Evolutionary conservation across 805 yeast species (phyloP), one percentile per base, ranked within the genome.

Genomic region (Trichomonascus vanleenenianus): DNA sequence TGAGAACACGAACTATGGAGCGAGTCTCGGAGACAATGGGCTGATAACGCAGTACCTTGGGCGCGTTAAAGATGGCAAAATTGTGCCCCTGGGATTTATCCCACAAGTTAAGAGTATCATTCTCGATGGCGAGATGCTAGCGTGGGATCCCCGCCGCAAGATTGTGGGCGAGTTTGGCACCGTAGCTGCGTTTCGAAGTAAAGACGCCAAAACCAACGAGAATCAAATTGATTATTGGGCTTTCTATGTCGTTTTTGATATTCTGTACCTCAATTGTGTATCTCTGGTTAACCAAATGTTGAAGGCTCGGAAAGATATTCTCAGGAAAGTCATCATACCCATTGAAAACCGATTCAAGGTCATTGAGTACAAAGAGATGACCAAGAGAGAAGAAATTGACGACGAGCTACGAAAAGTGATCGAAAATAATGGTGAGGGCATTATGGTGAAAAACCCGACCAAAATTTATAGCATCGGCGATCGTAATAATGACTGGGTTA

Each of bases 121-220:
- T 4, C 57, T 91, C 3, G 98, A 91, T 64, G 97, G 97, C 0
- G 98, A 91, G 62, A 85, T 91, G 91, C 80, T 91, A 1, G 86
- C 94, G 0, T 88, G 78, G 73, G 96, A 89, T 62, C 76, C 77
- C 0, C 47, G 46, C 1, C 44, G 67, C 62, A 39, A 64, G 70
- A 46, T 57, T 1, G 70, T 86, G 3, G 65, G 88, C 18, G 95
- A 96, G 0, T 86, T 86, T 66, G 94, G 95, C 0, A 74, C 84
- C 1, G 73, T 93, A 25, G 58, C 39, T 44, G 34, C 18, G 43
- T 38, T 30, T 15, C 33, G 16, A 7, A 30, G 22, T 7, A 9
- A 35, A 42, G 8, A 22, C 8, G 27, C 8, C 27, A 22, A 22
- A 5, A 8, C 7, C 27, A 22, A 22, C 8, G 27, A 8, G 8